phyloP scores from a whole-genome alignment of 306 rosid genomes.

The Prunus armeniaca region DNA sequence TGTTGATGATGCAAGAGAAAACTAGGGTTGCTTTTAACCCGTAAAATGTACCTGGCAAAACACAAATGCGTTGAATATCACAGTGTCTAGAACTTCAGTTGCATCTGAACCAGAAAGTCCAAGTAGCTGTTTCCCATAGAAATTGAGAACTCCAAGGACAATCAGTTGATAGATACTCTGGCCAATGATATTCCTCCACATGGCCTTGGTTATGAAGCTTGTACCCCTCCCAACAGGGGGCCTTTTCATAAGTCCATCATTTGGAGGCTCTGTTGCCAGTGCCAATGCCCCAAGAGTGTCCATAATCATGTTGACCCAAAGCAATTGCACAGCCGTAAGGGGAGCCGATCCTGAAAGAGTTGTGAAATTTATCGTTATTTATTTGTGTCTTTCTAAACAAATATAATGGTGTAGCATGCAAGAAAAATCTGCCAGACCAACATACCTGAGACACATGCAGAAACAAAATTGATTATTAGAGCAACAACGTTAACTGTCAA shows the following conservation, averaged over 20 bases:
- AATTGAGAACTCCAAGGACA: constrained; percentile 60
- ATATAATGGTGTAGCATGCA: constrained; percentile 6
- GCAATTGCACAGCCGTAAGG: constrained; percentile 91
- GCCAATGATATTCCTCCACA: constrained; percentile 97
- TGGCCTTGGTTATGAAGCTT: constrained; percentile 75
- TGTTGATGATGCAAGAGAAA: neutral
- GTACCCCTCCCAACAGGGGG: constrained; percentile 64
- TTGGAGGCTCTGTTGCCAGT: constrained; percentile 95
- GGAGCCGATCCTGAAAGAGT: constrained; percentile 86
- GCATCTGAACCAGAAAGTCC: constrained; percentile 67
- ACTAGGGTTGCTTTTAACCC: neutral
- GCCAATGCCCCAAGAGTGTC: constrained; percentile 99
- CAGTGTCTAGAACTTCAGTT: constrained; percentile 58
- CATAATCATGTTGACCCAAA: constrained; percentile 99
- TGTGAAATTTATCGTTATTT: constrained; percentile 5
- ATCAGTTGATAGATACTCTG: constrained; percentile 85
- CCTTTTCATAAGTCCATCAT: constrained; percentile 68
- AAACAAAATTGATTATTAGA: constrained; percentile 72
- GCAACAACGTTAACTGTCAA: constrained; percentile 93
- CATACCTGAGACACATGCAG: constrained; percentile 91
- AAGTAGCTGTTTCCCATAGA: constrained; percentile 65
- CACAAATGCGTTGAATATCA: constrained; percentile 89
- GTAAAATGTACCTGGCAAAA: constrained; percentile 77
- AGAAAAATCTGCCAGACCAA: constrained; percentile 9
- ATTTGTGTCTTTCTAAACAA: constrained; percentile 11